These are phyloP conservation scores for Pinus taeda DNA, from an alignment of 75 land plant genomes.

Conservation along the genomic window DNA sequence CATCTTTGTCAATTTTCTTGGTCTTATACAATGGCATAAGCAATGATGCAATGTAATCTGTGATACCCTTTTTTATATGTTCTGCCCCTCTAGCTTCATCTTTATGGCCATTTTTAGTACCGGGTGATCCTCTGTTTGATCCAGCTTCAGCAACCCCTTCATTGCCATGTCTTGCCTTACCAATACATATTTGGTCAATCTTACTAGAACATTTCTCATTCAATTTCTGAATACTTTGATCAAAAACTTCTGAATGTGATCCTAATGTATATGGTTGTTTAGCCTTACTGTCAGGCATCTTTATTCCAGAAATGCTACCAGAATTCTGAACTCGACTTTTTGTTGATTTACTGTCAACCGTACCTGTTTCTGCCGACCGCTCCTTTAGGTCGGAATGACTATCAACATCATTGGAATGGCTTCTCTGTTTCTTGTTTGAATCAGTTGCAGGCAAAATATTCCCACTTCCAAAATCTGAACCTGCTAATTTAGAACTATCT, in stretches of 20 bases:
- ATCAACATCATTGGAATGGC: conserved; percentile 45
- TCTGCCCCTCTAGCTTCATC: conserved; percentile 49
- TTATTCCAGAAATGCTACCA: conserved; percentile 45
- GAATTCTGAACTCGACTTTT: conserved; percentile 61
- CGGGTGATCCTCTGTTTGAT: conserved; percentile 20
- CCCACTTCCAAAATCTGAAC: conserved; percentile 28
- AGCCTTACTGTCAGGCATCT: conserved; percentile 54
- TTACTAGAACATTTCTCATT: conserved; percentile 57
- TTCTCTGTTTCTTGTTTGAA: conserved; percentile 18
- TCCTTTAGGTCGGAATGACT: conserved; percentile 38
- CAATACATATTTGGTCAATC: conserved; percentile 7
- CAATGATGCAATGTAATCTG: conserved; percentile 80
- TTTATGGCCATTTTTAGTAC: conserved; percentile 1
- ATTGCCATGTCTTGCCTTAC: conserved; percentile 9
- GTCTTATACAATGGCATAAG: conserved; percentile 94
- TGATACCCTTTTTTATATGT: conserved; percentile 72
- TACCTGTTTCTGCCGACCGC: conserved; percentile 64
- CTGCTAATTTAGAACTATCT: conserved; percentile 38
- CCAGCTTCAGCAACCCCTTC: conserved; percentile 47
- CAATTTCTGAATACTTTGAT: conserved; percentile 16
- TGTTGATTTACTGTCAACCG: conserved; percentile 49
- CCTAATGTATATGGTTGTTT: conserved; percentile 65
- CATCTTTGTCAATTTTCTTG: conserved; percentile 83
- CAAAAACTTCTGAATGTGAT: conserved; percentile 35
- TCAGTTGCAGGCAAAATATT: conserved; percentile 1